These are phyloP conservation scores for Fusarium oxysporum DNA, from an alignment of 2,329 filamentous ascomycete genomes.

Conservation along the genomic window DNA sequence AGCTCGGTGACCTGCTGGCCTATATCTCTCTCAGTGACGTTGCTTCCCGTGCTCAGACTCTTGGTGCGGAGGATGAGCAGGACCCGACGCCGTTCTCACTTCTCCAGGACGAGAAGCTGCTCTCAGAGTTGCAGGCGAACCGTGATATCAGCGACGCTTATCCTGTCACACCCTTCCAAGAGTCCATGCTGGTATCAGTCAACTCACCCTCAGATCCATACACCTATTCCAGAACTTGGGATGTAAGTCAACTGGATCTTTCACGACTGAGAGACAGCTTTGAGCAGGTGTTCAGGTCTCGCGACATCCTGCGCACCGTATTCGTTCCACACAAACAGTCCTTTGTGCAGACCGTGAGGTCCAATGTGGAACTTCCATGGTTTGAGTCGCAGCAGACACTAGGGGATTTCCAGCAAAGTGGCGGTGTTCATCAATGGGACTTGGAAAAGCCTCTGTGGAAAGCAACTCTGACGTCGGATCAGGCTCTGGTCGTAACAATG, in stretches of 20 bases:
- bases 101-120: neutral
- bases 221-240: conserved; percentile 34
- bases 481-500: conserved; percentile 44
- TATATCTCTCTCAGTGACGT: neutral
- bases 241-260: conserved; percentile 18
- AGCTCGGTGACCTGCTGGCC: conserved; percentile 5
- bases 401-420: neutral
- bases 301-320: conserved; percentile 29
- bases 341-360: neutral
- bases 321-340: conserved; percentile 25
- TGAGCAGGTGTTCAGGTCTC: conserved; percentile 16
- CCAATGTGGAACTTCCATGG: neutral
- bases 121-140: neutral
- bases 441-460: neutral
- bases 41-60: neutral
- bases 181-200: conserved; percentile 27
- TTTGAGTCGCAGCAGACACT: neutral
- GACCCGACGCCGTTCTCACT: conserved; percentile 29
- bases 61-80: neutral
- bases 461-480: neutral
- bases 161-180: conserved; percentile 42
- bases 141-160: conserved; percentile 31
- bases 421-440: neutral
- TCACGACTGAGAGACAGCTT: conserved; percentile 11
- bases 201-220: conserved; percentile 16